Percentiles rank a stretch among this genome's conserved stretches.
Evolutionary conservation across 176 grass and related monocot genomes (phyloP).

Genomic region (Dendrocalamus sinicus): DNA sequence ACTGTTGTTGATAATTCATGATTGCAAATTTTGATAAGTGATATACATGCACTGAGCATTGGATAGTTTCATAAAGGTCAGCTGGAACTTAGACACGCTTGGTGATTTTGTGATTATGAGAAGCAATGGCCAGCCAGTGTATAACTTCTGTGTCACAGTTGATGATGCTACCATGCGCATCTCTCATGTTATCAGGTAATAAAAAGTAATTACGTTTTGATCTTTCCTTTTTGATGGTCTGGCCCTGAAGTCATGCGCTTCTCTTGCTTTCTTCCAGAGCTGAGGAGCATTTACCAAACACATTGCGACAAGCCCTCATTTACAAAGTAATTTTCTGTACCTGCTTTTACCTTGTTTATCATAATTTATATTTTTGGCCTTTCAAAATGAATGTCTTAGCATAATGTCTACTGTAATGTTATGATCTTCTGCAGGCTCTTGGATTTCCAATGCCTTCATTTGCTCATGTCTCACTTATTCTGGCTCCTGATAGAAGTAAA

Average conservation of each 20-base stretch:
- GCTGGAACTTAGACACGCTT: constrained; percentile 88
- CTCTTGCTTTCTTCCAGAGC: constrained; percentile 56
- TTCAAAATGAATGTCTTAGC: constrained; percentile 16
- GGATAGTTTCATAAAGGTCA: constrained; percentile 97
- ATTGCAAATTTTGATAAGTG: constrained; percentile 9
- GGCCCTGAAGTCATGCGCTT: background rate
- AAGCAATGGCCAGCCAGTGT: constrained; percentile 98
- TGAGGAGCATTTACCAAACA: constrained; percentile 99
- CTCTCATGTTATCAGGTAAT: constrained; percentile 92
- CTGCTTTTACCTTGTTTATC: constrained; percentile 4
- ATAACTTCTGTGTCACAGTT: constrained; percentile 99
- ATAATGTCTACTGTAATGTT: constrained; percentile 3
- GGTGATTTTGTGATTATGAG: constrained; percentile 99
- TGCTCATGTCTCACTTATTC: constrained; percentile 98
- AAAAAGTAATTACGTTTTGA: background rate
- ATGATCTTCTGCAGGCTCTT: constrained; percentile 63
- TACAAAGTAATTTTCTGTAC: constrained; percentile 68
- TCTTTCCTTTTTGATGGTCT: constrained; percentile 34
- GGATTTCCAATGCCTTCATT: constrained; percentile 96
- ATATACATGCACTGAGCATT: constrained; percentile 54
- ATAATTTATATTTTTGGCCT: background rate
- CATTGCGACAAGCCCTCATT: constrained; percentile 91
- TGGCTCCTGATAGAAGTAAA: constrained; percentile 99
- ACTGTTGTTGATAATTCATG: background rate
- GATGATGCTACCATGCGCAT: constrained; percentile 95